These are phyloP conservation scores for Teratosphaeria epicoccoides DNA, from an alignment of 2,329 filamentous ascomycete genomes.

Conservation along the genomic window DNA sequence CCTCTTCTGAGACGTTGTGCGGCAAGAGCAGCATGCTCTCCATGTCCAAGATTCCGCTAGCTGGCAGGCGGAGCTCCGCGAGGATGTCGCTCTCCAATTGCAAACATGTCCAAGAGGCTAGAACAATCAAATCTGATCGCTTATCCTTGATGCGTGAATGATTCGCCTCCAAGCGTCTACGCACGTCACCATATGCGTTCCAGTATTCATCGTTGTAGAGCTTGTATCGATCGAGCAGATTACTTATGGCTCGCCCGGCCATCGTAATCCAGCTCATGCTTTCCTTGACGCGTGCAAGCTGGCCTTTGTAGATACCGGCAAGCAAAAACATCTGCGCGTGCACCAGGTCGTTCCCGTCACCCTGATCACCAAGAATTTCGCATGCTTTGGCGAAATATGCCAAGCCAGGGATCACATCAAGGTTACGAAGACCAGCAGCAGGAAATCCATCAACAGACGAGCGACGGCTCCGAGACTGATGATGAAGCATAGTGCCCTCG, in stretches of 20 bases:
- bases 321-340: slow-evolving; percentile 79
- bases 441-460: slow-evolving; percentile 20
- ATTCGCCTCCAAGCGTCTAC: slow-evolving; percentile 20
- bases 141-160: slow-evolving; percentile 23
- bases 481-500: slow-evolving; percentile 13
- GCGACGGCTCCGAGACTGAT: slow-evolving; percentile 20
- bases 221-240: slow-evolving; percentile 63
- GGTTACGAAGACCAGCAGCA: slow-evolving; percentile 22
- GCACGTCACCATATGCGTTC: slow-evolving; percentile 25
- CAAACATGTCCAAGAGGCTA: slow-evolving; percentile 87
- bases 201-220: slow-evolving; percentile 26
- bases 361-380: slow-evolving; percentile 73
- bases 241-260: slow-evolving; percentile 51
- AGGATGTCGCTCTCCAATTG: slow-evolving; percentile 92
- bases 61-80: slow-evolving; percentile 61
- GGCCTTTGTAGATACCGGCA: slow-evolving; percentile 79
- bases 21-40: slow-evolving; percentile 57
- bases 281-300: slow-evolving; percentile 75
- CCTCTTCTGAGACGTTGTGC: slow-evolving; percentile 39
- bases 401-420: slow-evolving; percentile 79
- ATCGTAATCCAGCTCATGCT: slow-evolving; percentile 63
- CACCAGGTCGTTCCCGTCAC: slow-evolving; percentile 66
- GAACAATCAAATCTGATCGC: slow-evolving; percentile 32
- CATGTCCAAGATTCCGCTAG: slow-evolving; percentile 48
- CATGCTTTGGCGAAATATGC: slow-evolving; percentile 81